A percentile compares a stretch with the other conserved stretches of the same genome.
Evolutionary conservation across 345 rosid species (phyloP).

Genomic region (Bruguiera sexangula): DNA sequence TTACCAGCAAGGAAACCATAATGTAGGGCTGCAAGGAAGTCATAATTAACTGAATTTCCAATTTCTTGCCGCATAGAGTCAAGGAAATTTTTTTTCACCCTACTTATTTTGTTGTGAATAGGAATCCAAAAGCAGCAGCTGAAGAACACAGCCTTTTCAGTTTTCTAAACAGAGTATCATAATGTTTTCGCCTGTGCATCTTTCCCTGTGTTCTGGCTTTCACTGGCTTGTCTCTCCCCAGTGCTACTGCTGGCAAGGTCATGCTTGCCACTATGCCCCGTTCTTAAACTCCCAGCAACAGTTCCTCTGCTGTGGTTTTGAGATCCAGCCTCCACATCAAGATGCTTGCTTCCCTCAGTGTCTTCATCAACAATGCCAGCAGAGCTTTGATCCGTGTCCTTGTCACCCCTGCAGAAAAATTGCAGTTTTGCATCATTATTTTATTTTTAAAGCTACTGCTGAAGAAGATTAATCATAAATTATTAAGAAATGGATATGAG

Average conservation of each 20-base stretch:
- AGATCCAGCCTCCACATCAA: slow-evolving; percentile 37
- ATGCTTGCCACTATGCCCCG: slow-evolving; percentile 11
- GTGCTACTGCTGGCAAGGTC: slow-evolving; percentile 1
- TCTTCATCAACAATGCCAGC: slow-evolving; percentile 39
- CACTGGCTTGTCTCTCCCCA: slow-evolving; percentile 1
- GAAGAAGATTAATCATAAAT: neutral
- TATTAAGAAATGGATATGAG: neutral
- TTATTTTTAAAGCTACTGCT: neutral
- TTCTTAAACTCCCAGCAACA: slow-evolving; percentile 21
- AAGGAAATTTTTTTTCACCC: neutral
- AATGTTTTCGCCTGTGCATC: slow-evolving; percentile 17
- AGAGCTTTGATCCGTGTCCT: slow-evolving; percentile 31
- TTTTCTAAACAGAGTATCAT: neutral
- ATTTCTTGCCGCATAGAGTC: neutral
- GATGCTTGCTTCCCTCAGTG: slow-evolving; percentile 34
- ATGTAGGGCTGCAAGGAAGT: neutral
- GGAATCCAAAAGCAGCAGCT: neutral
- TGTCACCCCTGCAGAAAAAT: slow-evolving; percentile 44
- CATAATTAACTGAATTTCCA: neutral
- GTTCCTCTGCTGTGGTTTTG: slow-evolving; percentile 3
- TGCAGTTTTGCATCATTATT: neutral
- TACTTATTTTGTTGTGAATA: neutral
- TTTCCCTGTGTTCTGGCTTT: slow-evolving; percentile 15
- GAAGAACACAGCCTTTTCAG: neutral
- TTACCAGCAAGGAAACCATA: neutral